phyloP scores from a whole-genome alignment of 1,284 basidiomycete genomes.

The Laetiporus sulphureus region DNA sequence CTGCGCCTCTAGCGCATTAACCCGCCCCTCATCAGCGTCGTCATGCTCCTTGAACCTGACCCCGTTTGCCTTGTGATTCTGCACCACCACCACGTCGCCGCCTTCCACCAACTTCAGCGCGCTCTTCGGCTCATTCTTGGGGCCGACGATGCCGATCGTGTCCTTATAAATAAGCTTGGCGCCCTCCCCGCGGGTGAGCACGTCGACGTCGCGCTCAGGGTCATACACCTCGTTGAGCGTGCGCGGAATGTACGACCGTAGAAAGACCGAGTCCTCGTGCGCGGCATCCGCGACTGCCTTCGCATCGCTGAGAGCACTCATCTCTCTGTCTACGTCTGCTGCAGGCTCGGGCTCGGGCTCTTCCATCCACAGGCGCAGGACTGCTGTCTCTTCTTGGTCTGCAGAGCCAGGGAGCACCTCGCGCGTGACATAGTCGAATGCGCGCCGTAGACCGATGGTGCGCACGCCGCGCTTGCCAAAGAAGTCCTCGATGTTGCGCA shows the following conservation, averaged over 20 bases:
- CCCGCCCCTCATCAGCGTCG: slow-evolving; percentile 7
- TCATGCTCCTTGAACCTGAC: slow-evolving; percentile 14
- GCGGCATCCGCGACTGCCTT: slow-evolving; percentile 16
- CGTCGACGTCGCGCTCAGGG: slow-evolving; percentile 83
- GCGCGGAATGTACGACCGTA: slow-evolving; percentile 89
- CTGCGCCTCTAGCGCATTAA: slow-evolving; percentile 21
- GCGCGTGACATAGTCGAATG: slow-evolving; percentile 85
- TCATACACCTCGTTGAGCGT: slow-evolving; percentile 88
- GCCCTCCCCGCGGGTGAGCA: slow-evolving; percentile 63
- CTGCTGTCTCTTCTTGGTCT: slow-evolving; percentile 31
- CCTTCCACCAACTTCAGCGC: slow-evolving; percentile 13
- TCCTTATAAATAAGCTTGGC: slow-evolving; percentile 79
- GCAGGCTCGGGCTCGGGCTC: slow-evolving; percentile 24
- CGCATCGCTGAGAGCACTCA: slow-evolving; percentile 14
- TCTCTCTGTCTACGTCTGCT: slow-evolving; percentile 20
- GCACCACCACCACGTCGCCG: slow-evolving; percentile 1
- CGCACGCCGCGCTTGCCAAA: slow-evolving; percentile 73
- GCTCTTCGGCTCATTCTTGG: slow-evolving; percentile 14
- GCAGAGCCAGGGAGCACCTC: slow-evolving; percentile 34
- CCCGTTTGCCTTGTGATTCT: slow-evolving; percentile 7
- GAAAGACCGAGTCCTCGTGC: slow-evolving; percentile 84
- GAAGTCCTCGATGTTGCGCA: slow-evolving; percentile 92
- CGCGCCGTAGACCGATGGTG: slow-evolving; percentile 75
- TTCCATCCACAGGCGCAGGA: slow-evolving; percentile 47
- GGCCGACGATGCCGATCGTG: slow-evolving; percentile 70